Conservation (phyloP, 805 yeast species). For the Yarrowia deformans region DNA sequence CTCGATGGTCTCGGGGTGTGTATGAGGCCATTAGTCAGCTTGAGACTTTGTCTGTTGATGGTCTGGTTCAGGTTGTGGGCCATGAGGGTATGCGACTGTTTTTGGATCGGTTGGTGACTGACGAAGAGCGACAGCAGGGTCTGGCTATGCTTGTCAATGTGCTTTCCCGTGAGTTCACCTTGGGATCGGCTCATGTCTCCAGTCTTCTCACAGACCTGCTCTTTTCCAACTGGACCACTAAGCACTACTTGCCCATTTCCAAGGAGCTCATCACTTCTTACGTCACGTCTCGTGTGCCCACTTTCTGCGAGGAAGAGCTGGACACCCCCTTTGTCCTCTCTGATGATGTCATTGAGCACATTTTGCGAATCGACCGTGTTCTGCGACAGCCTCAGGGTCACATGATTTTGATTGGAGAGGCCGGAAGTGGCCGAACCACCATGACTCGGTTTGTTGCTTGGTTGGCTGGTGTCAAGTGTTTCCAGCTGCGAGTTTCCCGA, state of each 20-base stretch:
- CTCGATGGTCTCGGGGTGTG: conserved; percentile 86
- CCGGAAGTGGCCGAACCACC: conserved; percentile 80
- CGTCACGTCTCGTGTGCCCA: conserved; percentile 66
- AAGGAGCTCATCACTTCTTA: conserved; percentile 59
- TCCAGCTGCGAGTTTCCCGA: conserved; percentile 64
- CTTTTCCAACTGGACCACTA: conserved; percentile 77
- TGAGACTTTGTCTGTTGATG: conserved; percentile 53
- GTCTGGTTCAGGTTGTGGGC: conserved; percentile 70
- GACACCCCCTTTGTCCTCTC: conserved; percentile 67
- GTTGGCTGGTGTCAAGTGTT: conserved; percentile 77
- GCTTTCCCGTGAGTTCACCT: conserved; percentile 56
- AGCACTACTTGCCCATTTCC: conserved; percentile 64
- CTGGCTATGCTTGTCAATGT: conserved; percentile 48
- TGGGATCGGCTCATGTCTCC: conserved; percentile 52
- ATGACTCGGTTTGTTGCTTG: conserved; percentile 84
- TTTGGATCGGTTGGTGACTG: conserved; percentile 68
- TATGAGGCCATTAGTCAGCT: conserved; percentile 57
- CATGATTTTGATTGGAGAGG: conserved; percentile 80
- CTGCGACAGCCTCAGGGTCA: conserved; percentile 89
- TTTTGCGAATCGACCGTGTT: conserved; percentile 80
- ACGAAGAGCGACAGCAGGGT: conserved; percentile 61
- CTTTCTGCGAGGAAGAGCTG: conserved; percentile 80
- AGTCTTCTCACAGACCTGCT: conserved; percentile 62
- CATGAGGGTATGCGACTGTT: conserved; percentile 84
- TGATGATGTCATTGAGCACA: conserved; percentile 75